Evolutionary conservation across 495 filamentous ascomycete genomes (phyloP).

Genomic region (Niebla homalea): DNA sequence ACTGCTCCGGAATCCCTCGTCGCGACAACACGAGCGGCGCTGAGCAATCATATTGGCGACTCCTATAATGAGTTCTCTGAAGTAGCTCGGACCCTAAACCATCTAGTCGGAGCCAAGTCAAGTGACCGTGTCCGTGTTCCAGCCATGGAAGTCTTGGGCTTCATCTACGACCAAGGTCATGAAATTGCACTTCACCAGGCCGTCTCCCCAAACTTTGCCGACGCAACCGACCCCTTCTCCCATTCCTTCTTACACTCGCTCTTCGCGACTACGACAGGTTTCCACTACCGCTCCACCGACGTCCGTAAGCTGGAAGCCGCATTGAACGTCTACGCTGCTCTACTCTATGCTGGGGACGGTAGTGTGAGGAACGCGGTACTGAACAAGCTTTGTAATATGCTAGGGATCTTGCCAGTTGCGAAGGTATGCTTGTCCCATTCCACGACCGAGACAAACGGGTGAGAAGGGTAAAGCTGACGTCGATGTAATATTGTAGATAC

Average conservation of each 20-base stretch:
- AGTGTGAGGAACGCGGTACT: constrained; percentile 20
- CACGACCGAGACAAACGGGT: background rate
- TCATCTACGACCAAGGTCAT: constrained; percentile 28
- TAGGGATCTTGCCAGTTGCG: constrained; percentile 13
- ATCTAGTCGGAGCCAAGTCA: background rate
- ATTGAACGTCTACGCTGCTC: constrained; percentile 58
- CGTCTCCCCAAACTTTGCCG: background rate
- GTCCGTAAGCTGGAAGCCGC: constrained; percentile 67
- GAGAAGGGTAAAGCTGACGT: background rate
- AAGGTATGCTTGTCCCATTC: too few relatives aligned
- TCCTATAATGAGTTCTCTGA: background rate
- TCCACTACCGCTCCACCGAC: constrained; percentile 69
- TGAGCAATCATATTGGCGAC: constrained; percentile 26
- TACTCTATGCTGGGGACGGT: constrained; percentile 28
- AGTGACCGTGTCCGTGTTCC: constrained; percentile 65
- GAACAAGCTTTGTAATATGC: constrained; percentile 43
- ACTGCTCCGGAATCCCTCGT: constrained; percentile 70
- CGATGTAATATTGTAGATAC: background rate
- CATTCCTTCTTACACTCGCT: constrained; percentile 24
- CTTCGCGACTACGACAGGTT: constrained; percentile 57
- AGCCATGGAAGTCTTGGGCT: constrained; percentile 51
- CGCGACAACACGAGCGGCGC: constrained; percentile 54
- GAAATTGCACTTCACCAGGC: background rate
- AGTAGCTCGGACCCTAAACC: background rate
- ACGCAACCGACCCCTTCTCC: constrained; percentile 12